These are phyloP conservation scores for Ceratocystis destructans DNA, from an alignment of 2,329 filamentous ascomycete genomes.

Conservation along the genomic window DNA sequence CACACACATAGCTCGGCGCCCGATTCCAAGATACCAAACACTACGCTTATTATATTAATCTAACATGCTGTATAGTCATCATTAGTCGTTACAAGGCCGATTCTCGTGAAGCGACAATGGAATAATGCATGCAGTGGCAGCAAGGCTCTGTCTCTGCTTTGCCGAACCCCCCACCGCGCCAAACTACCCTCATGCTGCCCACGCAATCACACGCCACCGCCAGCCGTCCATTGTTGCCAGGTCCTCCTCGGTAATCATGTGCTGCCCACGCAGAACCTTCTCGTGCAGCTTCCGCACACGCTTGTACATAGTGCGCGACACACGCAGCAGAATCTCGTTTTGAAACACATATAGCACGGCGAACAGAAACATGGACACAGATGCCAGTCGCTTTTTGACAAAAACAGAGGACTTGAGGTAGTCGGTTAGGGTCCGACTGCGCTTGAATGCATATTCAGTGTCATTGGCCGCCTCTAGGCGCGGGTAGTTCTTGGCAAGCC, in stretches of 20 bases:
- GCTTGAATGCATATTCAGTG: slow-evolving; percentile 44
- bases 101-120: too few relatives aligned
- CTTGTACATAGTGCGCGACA: slow-evolving; percentile 38
- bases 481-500: slow-evolving; percentile 13
- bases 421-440: slow-evolving; percentile 36
- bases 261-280: slow-evolving; percentile 20
- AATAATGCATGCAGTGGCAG: background rate
- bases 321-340: slow-evolving; percentile 43
- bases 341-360: slow-evolving; percentile 45
- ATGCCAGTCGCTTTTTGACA: slow-evolving; percentile 33
- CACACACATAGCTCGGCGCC: background rate
- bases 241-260: slow-evolving; percentile 37
- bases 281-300: slow-evolving; percentile 25
- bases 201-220: slow-evolving; percentile 43
- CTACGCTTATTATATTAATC: slow-evolving; percentile 1
- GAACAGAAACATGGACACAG: slow-evolving; percentile 41
- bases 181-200: slow-evolving; percentile 23
- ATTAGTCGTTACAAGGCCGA: slow-evolving; percentile 3
- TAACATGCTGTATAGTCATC: slow-evolving; percentile 2
- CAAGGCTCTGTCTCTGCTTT: background rate
- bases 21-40: background rate
- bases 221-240: slow-evolving; percentile 38
- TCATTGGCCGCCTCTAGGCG: slow-evolving; percentile 28
- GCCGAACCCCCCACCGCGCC: background rate
- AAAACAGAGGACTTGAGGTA: slow-evolving; percentile 36